These are phyloP conservation scores for Craterostigma plantagineum DNA, from an alignment of 257 asterid species.

Conservation along the genomic window DNA sequence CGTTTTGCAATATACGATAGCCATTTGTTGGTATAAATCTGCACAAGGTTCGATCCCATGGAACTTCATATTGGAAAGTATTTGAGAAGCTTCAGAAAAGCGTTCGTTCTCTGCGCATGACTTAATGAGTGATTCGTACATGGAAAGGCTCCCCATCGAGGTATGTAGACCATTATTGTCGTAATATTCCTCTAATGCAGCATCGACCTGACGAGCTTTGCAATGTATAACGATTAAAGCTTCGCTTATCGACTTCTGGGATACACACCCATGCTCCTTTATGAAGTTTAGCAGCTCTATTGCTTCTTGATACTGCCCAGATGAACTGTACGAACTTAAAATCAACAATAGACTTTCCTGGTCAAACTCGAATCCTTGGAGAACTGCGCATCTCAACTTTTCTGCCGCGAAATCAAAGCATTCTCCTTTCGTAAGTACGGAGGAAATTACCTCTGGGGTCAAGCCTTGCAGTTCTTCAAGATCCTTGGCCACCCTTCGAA, in stretches of 20 bases:
- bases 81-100: slow-evolving; percentile 71
- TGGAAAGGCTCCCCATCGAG: slow-evolving; percentile 24
- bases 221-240: slow-evolving; percentile 69
- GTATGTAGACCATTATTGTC: slow-evolving; percentile 18
- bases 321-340: slow-evolving; percentile 69
- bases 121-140: slow-evolving; percentile 52
- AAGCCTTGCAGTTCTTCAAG: slow-evolving; percentile 43
- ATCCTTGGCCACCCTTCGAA: slow-evolving; percentile 46
- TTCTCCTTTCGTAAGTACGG: slow-evolving; percentile 58
- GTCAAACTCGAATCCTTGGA: slow-evolving; percentile 35
- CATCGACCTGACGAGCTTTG: slow-evolving; percentile 52
- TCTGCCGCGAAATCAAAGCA: slow-evolving; percentile 65
- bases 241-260: slow-evolving; percentile 35
- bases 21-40: slow-evolving; percentile 34
- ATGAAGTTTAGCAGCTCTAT: slow-evolving; percentile 46
- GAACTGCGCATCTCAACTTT: slow-evolving; percentile 43
- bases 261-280: slow-evolving; percentile 42
- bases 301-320: slow-evolving; percentile 64
- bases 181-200: slow-evolving; percentile 68
- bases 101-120: slow-evolving; percentile 38
- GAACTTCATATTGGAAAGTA: slow-evolving; percentile 76
- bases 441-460: slow-evolving; percentile 44
- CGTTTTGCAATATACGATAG: slow-evolving; percentile 39
- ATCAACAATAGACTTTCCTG: slow-evolving; percentile 39
- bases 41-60: slow-evolving; percentile 51